These are phyloP conservation scores for Fusarium cyanostomum DNA, from an alignment of 2,329 filamentous ascomycete genomes.

Conservation along the genomic window DNA sequence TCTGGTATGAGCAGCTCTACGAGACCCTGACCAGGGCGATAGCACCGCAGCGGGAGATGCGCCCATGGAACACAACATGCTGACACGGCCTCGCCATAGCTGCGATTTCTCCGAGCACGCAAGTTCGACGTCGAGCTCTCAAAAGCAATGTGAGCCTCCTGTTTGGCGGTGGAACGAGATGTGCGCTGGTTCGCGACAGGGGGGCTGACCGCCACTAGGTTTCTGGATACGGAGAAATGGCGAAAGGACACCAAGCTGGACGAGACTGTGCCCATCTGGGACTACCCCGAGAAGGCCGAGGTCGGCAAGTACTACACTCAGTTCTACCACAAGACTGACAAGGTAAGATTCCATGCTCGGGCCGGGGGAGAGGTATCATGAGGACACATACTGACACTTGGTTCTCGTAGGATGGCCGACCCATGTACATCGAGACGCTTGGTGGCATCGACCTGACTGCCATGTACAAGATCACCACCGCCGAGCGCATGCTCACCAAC, in stretches of 20 bases:
- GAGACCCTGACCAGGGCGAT: conserved; percentile 8
- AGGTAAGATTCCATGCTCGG: conserved; percentile 57
- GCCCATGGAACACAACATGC: conserved; percentile 5
- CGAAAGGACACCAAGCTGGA: conserved; percentile 87
- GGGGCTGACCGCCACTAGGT: conserved; percentile 67
- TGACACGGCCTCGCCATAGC: conserved; percentile 53
- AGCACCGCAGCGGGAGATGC: conserved; percentile 1
- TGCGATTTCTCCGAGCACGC: conserved; percentile 91
- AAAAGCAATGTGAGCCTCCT: conserved; percentile 78
- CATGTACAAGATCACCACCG: conserved; percentile 92
- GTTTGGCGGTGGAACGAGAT: conserved; percentile 31
- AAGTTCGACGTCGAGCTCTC: conserved; percentile 90
- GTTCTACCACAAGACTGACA: conserved; percentile 98
- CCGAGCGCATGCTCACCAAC: conserved; percentile 95
- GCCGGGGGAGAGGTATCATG: conserved; percentile 5
- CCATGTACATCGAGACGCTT: conserved; percentile 95
- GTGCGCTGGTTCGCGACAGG: conserved; percentile 26
- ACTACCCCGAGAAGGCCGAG: conserved; percentile 85
- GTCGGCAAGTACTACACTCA: conserved; percentile 95
- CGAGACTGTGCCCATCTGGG: conserved; percentile 80
- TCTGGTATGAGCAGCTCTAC: conserved; percentile 66
- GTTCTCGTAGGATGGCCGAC: conserved; percentile 81
- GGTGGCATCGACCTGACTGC: conserved; percentile 90
- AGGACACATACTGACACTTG: conserved; percentile 24
- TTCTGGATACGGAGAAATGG: conserved; percentile 90